Percentiles rank a stretch among this genome's conserved stretches.
phyloP scores from a whole-genome alignment of 805 yeast species.

The Torulaspora maleeae region DNA sequence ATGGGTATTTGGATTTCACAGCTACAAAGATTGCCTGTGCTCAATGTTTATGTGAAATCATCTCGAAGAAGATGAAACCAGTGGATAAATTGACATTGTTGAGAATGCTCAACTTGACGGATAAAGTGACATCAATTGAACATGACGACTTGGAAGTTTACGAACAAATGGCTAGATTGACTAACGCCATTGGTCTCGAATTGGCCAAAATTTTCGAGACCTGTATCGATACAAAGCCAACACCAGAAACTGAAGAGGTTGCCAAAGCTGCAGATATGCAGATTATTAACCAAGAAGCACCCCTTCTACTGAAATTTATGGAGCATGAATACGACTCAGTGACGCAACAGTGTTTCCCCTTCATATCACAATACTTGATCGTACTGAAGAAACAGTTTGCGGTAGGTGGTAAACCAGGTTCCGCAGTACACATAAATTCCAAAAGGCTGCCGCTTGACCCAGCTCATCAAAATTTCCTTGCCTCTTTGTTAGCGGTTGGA shows the following conservation, averaged over 20 bases:
- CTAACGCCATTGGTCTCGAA: slow-evolving; percentile 72
- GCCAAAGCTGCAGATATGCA: slow-evolving; percentile 43
- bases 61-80: slow-evolving; percentile 75
- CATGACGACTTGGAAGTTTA: slow-evolving; percentile 58
- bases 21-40: slow-evolving; percentile 56
- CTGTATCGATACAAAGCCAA: slow-evolving; percentile 36
- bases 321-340: slow-evolving; percentile 86
- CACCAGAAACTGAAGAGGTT: slow-evolving; percentile 35
- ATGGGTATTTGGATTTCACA: slow-evolving; percentile 49
- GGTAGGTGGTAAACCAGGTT: slow-evolving; percentile 38
- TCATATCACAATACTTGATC: slow-evolving; percentile 67
- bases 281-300: slow-evolving; percentile 57
- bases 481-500: slow-evolving; percentile 61
- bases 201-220: slow-evolving; percentile 63
- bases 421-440: slow-evolving; percentile 37
- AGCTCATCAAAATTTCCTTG: slow-evolving; percentile 48
- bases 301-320: slow-evolving; percentile 65
- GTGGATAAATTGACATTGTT: slow-evolving; percentile 59
- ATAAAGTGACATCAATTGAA: slow-evolving; percentile 37
- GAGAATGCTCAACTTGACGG: slow-evolving; percentile 61
- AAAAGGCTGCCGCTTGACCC: slow-evolving; percentile 35
- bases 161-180: slow-evolving; percentile 69
- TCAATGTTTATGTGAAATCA: slow-evolving; percentile 48
- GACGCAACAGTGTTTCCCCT: slow-evolving; percentile 75
- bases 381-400: slow-evolving; percentile 55